phyloP scores from a whole-genome alignment of 768 basidiomycete genomes.

The Phaeotremella skinneri region DNA sequence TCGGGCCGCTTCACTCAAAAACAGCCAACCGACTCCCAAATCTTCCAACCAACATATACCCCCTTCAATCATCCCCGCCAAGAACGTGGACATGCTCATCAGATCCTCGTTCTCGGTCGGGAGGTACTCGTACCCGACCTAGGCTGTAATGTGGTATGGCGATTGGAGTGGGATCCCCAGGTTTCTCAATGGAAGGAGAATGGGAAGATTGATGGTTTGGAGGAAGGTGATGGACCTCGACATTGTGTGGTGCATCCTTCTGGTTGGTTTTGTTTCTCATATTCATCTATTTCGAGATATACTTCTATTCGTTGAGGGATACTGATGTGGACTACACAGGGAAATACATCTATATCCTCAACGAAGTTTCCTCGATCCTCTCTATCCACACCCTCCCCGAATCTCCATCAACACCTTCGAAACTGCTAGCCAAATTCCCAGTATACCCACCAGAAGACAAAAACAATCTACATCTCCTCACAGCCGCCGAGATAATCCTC shows the following conservation, averaged over 20 bases:
- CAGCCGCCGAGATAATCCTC: constrained; percentile 12
- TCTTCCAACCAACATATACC: not conserved
- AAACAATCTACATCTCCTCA: constrained; percentile 5
- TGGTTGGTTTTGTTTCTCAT: not conserved
- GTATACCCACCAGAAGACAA: constrained; percentile 8
- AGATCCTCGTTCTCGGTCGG: not conserved
- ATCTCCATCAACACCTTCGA: not conserved
- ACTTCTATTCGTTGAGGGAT: not conserved
- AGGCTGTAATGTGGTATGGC: constrained; percentile 1
- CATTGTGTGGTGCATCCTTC: constrained; percentile 12
- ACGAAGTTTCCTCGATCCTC: constrained; percentile 6
- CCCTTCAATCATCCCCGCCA: constrained; percentile 6
- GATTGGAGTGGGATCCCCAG: not conserved
- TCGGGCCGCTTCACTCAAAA: not conserved
- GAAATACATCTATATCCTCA: constrained; percentile 11
- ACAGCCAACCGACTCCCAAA: not conserved
- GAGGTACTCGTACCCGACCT: constrained; percentile 8
- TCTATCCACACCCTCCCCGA: constrained; percentile 4
- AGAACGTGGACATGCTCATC: constrained; percentile 11
- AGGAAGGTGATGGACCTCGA: constrained; percentile 11
- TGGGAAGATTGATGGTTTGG: constrained; percentile 6
- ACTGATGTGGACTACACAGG: not conserved
- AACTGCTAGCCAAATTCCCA: not conserved
- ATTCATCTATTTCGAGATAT: not conserved
- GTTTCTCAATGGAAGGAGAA: not conserved